Base-by-base conservation (phyloP, 495 filamentous ascomycete species). In the Pyrenopolyporus hunteri region DNA sequence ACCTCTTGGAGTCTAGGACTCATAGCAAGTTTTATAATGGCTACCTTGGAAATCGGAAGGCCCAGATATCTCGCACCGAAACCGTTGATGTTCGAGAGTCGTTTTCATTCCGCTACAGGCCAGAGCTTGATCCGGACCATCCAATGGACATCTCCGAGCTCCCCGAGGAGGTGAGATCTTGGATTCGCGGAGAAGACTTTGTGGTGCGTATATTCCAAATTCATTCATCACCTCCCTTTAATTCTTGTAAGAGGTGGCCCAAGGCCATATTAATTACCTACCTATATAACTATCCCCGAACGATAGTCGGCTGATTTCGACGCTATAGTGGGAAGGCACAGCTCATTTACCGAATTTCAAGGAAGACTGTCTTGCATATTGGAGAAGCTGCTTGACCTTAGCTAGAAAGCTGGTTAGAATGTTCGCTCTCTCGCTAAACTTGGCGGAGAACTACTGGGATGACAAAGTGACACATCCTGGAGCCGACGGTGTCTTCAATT, bases 401-500 rank as follows among this genome's bases (percentile, higher is more conserved):
- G 77, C 81, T 6, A 70, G 82, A 35, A 76, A 73, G 36, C 68
- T 84, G 7, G 75, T 79, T 1, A 72, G 70, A 22, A 70, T 81
- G 29, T 83, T 84, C 57, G 80, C 81, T 0, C 70, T 84, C 0
- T 76, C 78, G 2, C 69, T 84, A 10, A 73, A 76, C 25, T 69
- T 82, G 26, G 70, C 73, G 0, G 80, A 83, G 52, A 57, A 74
- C 57, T 83, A 82, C 56, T 83, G 83, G 59, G 80, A 83, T 52
- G 67, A 70, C 9, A 71, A 80, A 20, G 76, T 73, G 32, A 82
- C 82, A 0, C 75, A 76, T 55, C 82, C 81, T 4, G 80, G 77
- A 5, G 77, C 80, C 2, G 81, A 70, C 25, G 63, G 54, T 17
- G 75, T 82, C 1, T 81, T 81, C 44, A 76, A 80, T 13, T 80